Evolutionary conservation across 2,329 filamentous ascomycete species (phyloP), one percentile per base, ranked within the genome.

Genomic region (Stemphylium beticola): DNA sequence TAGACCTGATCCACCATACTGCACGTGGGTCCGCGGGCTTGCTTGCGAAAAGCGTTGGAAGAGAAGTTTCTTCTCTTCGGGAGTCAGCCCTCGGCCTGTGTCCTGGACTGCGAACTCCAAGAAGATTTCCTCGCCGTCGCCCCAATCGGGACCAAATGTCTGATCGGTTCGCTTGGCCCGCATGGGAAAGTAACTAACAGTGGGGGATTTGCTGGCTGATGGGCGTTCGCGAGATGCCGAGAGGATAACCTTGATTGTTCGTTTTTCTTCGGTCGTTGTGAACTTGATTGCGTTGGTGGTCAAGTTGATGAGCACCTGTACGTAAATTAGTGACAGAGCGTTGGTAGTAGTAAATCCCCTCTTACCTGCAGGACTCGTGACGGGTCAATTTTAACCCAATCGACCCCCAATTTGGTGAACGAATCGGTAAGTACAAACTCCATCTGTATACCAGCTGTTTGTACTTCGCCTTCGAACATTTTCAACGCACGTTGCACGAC

Each of bases 261-360:
- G 82, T 11, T 79, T 83, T 14, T 81, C 79, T 15, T 87, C 84
- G 0, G 81, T 81, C 32, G 86, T 86, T 1, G 91, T 93, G 68
- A 93, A 93, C 66, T 93, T 93, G 72, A 93, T 87, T 0, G 90
- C 89, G 65, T 93, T 93, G 7, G 89, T 91, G 8, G 90, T 83
- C 1, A 93, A 81, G 64, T 93, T 93, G 71, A 93, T 92, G 3
- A 93, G 79, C 0, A 93, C 88, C 62, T 67, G 14, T 14, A 22
- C 2, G 3, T 4, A 2, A n/a, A 15, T 64, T 38, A 61, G 56
- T 29, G 15, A 55, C 32, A 3, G 36, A 24, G n/a, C 9, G 9
- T 10, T 47, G 4, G 22, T 4, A n/a, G 11, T 3, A n/a, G 4
- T 4, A 34, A 10, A 15, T 26, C 12, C 2, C 5, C 29, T 11